A percentile compares a stretch with the other conserved stretches of the same genome.
phyloP scores from a whole-genome alignment of 75 land plant species.

The Cunninghamia lanceolata region DNA sequence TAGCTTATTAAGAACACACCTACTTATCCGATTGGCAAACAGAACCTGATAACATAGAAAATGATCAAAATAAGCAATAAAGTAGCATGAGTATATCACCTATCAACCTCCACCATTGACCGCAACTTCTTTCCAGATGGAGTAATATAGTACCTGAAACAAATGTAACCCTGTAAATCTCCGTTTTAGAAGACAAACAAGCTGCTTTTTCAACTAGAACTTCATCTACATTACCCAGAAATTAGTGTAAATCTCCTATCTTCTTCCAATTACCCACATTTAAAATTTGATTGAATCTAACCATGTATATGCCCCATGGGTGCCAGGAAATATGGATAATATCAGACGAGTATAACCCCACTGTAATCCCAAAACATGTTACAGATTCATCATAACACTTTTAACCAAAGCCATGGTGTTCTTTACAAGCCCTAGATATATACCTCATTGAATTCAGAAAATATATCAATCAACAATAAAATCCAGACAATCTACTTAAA shows the following conservation, averaged over 20 bases:
- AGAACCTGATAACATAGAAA: background rate
- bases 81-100: conserved; percentile 22
- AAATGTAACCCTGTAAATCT: background rate
- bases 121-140: conserved; percentile 67
- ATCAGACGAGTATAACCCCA: background rate
- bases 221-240: too few species aligned
- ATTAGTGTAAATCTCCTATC: background rate
- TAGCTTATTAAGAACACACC: background rate
- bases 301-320: background rate
- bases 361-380: background rate
- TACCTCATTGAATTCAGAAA: background rate
- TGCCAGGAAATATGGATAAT: background rate
- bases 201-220: background rate
- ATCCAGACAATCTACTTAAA: background rate
- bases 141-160: conserved; percentile 58
- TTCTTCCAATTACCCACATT: background rate
- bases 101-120: conserved; percentile 63
- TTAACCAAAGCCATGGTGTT: background rate
- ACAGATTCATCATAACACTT: background rate
- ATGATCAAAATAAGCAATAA: background rate
- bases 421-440: too few species aligned
- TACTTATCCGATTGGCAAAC: background rate
- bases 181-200: background rate
- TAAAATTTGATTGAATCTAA: background rate
- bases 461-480: background rate